A percentile compares a stretch with the other conserved stretches of the same genome.
Evolutionary conservation across 2,329 filamentous ascomycete genomes (phyloP).

Genomic region (Botrytis sinoallii): DNA sequence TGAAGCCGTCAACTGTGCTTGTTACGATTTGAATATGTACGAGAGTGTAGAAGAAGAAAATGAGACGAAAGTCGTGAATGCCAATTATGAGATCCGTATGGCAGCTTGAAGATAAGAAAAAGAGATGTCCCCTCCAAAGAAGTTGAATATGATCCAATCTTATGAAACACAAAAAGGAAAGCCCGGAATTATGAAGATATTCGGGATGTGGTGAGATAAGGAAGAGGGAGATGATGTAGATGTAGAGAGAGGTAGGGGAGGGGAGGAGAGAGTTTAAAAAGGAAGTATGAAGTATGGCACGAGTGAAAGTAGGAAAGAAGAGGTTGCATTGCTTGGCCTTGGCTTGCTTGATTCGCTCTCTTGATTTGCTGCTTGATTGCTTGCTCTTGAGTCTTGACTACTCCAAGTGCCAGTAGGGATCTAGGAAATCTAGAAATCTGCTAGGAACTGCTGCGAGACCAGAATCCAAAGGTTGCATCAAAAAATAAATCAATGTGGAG

Average conservation of each 20-base stretch:
- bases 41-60: background rate
- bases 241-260: background rate
- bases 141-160: conserved; percentile 3
- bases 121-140: background rate
- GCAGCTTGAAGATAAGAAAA: conserved; percentile 3
- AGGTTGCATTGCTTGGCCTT: background rate
- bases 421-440: too few species aligned
- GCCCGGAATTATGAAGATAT: background rate
- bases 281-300: background rate
- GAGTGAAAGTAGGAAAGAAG: background rate
- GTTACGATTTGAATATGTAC: conserved; percentile 21
- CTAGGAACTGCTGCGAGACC: background rate
- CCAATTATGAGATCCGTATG: background rate
- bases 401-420: background rate
- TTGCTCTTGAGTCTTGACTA: background rate
- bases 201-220: background rate
- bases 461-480: background rate
- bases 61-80: conserved; percentile 1
- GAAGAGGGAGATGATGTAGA: background rate
- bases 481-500: background rate
- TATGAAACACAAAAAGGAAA: background rate
- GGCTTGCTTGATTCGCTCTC: background rate
- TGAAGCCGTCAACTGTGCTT: conserved; percentile 35
- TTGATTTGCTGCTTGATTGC: background rate
- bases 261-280: background rate